A percentile compares a stretch with the other conserved stretches of the same genome.
These are phyloP conservation scores for Apiotrichum gracile DNA, from an alignment of 1,284 basidiomycete genomes.

Conservation along the genomic window DNA sequence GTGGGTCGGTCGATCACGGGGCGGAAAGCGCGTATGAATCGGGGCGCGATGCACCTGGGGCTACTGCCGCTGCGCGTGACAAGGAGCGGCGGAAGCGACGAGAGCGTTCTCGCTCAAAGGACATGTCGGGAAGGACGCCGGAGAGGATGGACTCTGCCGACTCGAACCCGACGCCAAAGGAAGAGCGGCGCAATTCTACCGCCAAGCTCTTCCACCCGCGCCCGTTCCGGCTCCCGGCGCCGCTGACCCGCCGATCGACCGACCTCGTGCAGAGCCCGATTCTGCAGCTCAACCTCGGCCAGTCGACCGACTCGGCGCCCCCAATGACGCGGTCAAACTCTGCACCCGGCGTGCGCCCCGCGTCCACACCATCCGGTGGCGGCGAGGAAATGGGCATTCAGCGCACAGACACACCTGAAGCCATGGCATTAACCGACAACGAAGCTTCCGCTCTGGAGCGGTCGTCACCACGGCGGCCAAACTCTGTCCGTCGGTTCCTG, in stretches of 20 bases:
- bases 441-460: not conserved
- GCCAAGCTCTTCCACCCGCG: constrained; percentile 9
- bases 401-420: constrained; percentile 1
- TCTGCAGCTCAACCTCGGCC: not conserved
- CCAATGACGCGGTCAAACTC: constrained; percentile 8
- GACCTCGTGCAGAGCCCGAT: not conserved
- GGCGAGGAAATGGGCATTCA: not conserved
- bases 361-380: not conserved
- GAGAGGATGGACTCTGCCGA: not conserved
- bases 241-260: not conserved
- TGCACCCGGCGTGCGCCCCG: not conserved
- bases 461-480: not conserved
- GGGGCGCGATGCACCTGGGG: constrained; percentile 12
- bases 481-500: not conserved
- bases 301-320: not conserved
- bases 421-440: not conserved
- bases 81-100: not conserved
- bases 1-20: not conserved
- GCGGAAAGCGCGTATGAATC: constrained; percentile 14
- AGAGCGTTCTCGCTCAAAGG: not conserved
- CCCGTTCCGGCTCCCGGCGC: not conserved
- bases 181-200: not conserved
- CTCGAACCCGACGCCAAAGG: not conserved
- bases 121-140: not conserved
- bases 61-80: constrained; percentile 1